These are phyloP conservation scores for Aspergillus tanneri DNA, from an alignment of 2,329 filamentous ascomycete species.

Conservation along the genomic window DNA sequence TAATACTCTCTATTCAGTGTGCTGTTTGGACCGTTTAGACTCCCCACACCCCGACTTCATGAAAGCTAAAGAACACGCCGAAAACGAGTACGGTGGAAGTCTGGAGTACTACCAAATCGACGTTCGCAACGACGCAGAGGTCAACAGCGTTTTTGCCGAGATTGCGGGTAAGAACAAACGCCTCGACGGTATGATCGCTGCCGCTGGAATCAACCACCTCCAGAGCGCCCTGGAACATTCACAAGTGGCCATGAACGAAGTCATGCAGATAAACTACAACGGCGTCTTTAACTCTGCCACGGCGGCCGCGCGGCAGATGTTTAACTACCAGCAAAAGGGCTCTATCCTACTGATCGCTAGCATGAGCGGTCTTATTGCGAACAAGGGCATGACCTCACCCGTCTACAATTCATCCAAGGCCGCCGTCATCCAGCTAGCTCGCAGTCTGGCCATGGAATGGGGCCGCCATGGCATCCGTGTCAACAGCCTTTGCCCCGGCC, in stretches of 20 bases:
- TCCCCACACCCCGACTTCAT: constrained; percentile 47
- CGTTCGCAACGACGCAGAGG: constrained; percentile 41
- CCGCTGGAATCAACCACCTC: constrained; percentile 46
- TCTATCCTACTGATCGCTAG: constrained; percentile 53
- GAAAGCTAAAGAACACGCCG: constrained; percentile 37
- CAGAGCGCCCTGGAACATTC: constrained; percentile 43
- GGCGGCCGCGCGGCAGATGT: constrained; percentile 50
- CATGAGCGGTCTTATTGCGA: constrained; percentile 53
- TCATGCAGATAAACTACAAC: constrained; percentile 52
- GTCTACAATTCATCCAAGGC: constrained; percentile 58
- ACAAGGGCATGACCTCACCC: constrained; percentile 46
- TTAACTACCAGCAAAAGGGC: constrained; percentile 49
- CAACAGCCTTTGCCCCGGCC: constrained; percentile 55
- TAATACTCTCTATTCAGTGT: constrained; percentile 34
- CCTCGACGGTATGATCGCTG: constrained; percentile 45
- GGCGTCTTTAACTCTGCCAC: constrained; percentile 52
- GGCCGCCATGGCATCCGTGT: constrained; percentile 53
- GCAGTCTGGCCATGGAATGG: constrained; percentile 56
- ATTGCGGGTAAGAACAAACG: constrained; percentile 38
- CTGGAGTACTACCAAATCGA: constrained; percentile 51
- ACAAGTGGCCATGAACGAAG: constrained; percentile 42
- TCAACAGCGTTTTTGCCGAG: constrained; percentile 36
- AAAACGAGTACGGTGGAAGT: constrained; percentile 38
- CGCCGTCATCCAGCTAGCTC: constrained; percentile 53
- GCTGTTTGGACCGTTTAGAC: constrained; percentile 49